A percentile compares a stretch with the other conserved stretches of the same genome.
Conservation (phyloP, 306 rosid species). For the Prosopis cineraria region DNA sequence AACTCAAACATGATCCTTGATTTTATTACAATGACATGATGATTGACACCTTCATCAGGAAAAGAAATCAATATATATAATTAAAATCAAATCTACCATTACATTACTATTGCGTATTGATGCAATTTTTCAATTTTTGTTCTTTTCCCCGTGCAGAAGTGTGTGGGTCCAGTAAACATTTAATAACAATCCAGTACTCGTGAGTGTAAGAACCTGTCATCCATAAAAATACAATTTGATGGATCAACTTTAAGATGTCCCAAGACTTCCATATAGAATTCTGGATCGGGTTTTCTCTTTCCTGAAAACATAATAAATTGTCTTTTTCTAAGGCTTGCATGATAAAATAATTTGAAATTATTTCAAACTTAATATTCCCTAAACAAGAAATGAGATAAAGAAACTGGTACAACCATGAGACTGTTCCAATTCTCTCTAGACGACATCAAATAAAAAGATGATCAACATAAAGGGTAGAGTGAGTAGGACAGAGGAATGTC, state of each 20-base stretch:
- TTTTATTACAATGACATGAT: not conserved
- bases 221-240: conserved; percentile 67
- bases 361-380: conserved; percentile 14
- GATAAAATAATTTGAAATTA: conserved; percentile 16
- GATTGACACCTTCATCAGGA: not conserved
- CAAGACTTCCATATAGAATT: conserved; percentile 67
- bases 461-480: conserved; percentile 6
- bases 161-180: not conserved
- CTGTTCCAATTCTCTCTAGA: not conserved
- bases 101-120: not conserved
- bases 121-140: not conserved
- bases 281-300: conserved; percentile 91
- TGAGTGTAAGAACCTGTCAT: conserved; percentile 71
- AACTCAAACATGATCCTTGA: conserved; percentile 1
- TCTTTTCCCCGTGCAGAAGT: not conserved
- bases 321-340: conserved; percentile 21
- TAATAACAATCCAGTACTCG: conserved; percentile 1
- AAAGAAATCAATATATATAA: not conserved
- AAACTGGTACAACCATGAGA: conserved; percentile 24
- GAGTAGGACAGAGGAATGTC: conserved; percentile 3
- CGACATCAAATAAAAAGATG: conserved; percentile 16
- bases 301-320: conserved; percentile 56
- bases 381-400: conserved; percentile 1
- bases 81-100: not conserved
- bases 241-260: conserved; percentile 75